A percentile compares a stretch with the other conserved stretches of the same genome.
Evolutionary conservation across 257 asterid species (phyloP).

Genomic region (Galeopsis tetrahit): DNA sequence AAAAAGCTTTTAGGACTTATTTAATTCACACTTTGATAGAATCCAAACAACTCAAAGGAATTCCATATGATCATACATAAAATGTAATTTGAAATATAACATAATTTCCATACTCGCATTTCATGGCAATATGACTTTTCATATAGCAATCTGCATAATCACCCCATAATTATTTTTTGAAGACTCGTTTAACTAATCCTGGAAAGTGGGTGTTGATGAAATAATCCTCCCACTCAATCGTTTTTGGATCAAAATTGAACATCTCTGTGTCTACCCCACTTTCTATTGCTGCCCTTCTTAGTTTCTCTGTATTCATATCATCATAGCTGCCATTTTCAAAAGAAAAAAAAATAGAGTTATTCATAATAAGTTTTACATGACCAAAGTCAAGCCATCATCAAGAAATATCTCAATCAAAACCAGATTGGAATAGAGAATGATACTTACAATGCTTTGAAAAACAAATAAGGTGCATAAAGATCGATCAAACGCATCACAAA

Average conservation of each 20-base stretch:
- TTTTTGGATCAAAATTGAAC: conserved; percentile 57
- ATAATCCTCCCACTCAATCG: conserved; percentile 57
- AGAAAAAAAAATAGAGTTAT: neutral
- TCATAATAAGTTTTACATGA: too few species aligned
- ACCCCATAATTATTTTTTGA: conserved; percentile 29
- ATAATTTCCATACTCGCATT: neutral
- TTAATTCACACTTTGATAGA: neutral
- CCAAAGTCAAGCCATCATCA: neutral
- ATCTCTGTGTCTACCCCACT: conserved; percentile 41
- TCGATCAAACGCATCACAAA: conserved; percentile 44
- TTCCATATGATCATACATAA: neutral
- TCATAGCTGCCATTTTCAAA: conserved; percentile 45
- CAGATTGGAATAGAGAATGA: neutral
- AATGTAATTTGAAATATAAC: neutral
- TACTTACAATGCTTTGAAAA: conserved; percentile 49
- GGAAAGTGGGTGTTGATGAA: conserved; percentile 53
- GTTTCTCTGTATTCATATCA: conserved; percentile 57
- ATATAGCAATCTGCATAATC: neutral
- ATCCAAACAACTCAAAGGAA: neutral
- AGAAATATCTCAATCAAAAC: neutral
- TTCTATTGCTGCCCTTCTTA: conserved; percentile 43
- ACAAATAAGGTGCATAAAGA: conserved; percentile 50
- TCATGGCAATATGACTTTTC: neutral
- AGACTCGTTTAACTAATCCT: conserved; percentile 46
- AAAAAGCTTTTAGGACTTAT: neutral